A percentile compares a stretch with the other conserved stretches of the same genome.
phyloP scores from a whole-genome alignment of 768 basidiomycete species.

The Leccinum subtestaceum region DNA sequence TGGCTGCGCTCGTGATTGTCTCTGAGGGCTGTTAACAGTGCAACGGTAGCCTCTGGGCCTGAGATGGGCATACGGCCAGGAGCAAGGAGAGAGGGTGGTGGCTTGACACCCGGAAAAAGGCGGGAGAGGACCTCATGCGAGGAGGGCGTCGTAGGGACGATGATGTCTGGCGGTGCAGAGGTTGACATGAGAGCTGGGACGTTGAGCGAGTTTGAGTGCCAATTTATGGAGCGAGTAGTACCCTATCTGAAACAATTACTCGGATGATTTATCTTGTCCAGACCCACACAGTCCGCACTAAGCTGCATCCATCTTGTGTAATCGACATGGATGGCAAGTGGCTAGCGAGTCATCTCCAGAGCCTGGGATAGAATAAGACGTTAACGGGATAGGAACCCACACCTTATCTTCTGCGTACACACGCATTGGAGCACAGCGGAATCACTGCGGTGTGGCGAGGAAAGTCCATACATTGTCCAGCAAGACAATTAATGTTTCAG shows the following conservation, averaged over 20 bases:
- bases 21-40: slow-evolving; percentile 40
- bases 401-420: too few species aligned
- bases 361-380: too few species aligned
- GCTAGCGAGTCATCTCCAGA: too few species aligned
- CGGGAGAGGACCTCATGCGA: slow-evolving; percentile 20
- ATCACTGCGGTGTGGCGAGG: too few species aligned
- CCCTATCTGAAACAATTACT: neutral
- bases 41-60: slow-evolving; percentile 37
- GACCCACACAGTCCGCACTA: too few species aligned
- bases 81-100: slow-evolving; percentile 34
- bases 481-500: too few species aligned
- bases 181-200: slow-evolving; percentile 16
- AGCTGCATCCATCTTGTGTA: too few species aligned
- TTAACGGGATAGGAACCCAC: too few species aligned
- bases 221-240: slow-evolving; percentile 11
- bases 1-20: slow-evolving; percentile 55
- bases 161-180: slow-evolving; percentile 25
- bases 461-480: too few species aligned
- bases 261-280: too few species aligned
- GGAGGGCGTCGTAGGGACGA: slow-evolving; percentile 23
- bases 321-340: too few species aligned
- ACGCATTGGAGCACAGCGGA: too few species aligned
- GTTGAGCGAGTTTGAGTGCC: neutral
- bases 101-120: slow-evolving; percentile 33
- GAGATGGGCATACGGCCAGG: slow-evolving; percentile 38